Base-by-base conservation (phyloP, 208 protist genomes). In the Histomonas meleagridis region DNA sequence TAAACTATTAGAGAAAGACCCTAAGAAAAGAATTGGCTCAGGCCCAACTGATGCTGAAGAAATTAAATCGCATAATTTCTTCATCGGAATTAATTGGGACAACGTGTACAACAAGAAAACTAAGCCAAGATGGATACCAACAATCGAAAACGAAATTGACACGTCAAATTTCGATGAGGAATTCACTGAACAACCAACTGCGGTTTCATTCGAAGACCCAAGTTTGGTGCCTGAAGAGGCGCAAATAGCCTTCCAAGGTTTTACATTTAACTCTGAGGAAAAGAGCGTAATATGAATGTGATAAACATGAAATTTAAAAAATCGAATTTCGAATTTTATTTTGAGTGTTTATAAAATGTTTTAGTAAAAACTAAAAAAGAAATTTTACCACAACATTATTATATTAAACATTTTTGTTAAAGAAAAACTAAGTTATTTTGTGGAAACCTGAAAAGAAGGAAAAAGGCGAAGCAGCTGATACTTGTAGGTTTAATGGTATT, bases 51-150 rank as follows among this genome's bases (percentile, higher is more conserved):
- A 93, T 81, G 91, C 69, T 5, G 79, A 92, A 40, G 93, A 95
- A 91, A 93, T 96, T 69, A 95, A 93, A 32, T 32, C 23, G 40
- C 93, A 94, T 91, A 23, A 51, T 35, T 94, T 93, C 62, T 94
- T 94, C 90, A 16, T 10, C 43, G 32, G 23, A 10, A 48, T 94
- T n/a, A 69, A 94, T n/a, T 94, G 62, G 65, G 21, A 79, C 5
- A 51, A 78, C 12, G 51, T 94, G 4, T 12, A 51, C 23, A 23
- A 69, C 0, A 92, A 86, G 40, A 65, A 93, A 78, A 60, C 90
- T 60, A 26, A 18, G 62, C 28, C 92, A 14, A 57, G 48, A 28
- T 94, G 70, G 57, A 62, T 90, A 43, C 93, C 93, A 53, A 14
- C 32, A 28, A 21, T 86, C 53, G 0, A 65, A 69, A n/a, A 91